Conservation (phyloP, 805 yeast genomes). For the Saccharomyces jurei region DNA sequence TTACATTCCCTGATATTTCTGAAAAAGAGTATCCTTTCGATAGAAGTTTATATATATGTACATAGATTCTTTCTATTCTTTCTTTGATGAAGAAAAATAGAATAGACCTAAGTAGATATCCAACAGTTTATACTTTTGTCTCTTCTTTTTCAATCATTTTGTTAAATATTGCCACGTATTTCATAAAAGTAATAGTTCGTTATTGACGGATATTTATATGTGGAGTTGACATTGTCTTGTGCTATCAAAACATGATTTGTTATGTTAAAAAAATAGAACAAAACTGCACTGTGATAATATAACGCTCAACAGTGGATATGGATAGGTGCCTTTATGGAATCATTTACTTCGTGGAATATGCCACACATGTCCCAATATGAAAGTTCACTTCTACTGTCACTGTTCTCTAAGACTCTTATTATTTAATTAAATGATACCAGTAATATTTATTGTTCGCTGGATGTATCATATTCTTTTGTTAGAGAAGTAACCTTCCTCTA, state of each 20-base stretch:
- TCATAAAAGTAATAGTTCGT: too few relatives aligned
- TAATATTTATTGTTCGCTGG: neutral
- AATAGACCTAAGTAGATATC: neutral
- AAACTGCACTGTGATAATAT: too few relatives aligned
- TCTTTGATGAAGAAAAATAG: neutral
- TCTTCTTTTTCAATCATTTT: neutral
- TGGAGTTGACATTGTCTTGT: too few relatives aligned
- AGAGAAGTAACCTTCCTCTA: neutral
- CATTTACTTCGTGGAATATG: too few relatives aligned
- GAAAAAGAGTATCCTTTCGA: neutral
- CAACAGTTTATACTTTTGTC: neutral
- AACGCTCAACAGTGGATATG: too few relatives aligned
- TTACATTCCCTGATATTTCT: neutral
- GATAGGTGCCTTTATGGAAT: too few relatives aligned
- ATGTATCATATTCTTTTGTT: neutral
- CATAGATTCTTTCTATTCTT: neutral
- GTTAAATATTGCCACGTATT: neutral
- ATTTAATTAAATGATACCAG: neutral
- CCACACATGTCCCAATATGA: too few relatives aligned
- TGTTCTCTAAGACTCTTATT: neutral
- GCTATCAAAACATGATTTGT: too few relatives aligned
- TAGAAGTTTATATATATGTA: neutral
- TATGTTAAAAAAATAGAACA: too few relatives aligned
- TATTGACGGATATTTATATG: too few relatives aligned
- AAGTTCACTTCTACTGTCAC: neutral